Base-by-base conservation (phyloP, 805 yeast genomes). In the Millerago galiae region DNA sequence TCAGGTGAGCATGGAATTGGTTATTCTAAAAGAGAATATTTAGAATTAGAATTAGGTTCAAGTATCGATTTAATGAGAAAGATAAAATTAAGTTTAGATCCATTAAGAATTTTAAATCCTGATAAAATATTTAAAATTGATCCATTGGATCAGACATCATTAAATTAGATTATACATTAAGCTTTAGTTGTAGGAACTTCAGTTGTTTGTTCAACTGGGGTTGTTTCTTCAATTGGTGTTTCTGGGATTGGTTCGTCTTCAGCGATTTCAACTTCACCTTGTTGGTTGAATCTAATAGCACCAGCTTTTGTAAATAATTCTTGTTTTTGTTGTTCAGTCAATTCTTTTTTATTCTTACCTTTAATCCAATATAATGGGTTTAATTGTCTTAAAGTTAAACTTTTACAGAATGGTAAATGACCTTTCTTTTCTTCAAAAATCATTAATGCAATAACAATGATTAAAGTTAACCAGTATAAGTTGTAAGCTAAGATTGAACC, bases 401-500 rank as follows among this genome's bases (percentile, higher is more conserved):
- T 63, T 66, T 77, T 75, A 57, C 64, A 52, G 69, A 82, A 79
- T 62, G 95, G 90, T 64, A 84, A 71, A 62, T 83, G 90, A 17
- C 95, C 96, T 21, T 64, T 65, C 65, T 71, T 85, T 74, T 91
- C 99, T 71, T 87, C 93, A 66, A 57, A 89, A 49, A 81, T 66
- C 88, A 91, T 77, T 52, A 81, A 64, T 14, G 58, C 40, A 35
- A 91, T 58, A 30, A 72, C 64, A 17, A 68, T 47, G 48, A 83
- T 82, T 42, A 88, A 61, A 33, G 66, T 63, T 42, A 90, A 54
- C 99, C 99, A 91, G 72, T 91, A 91, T 49, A 83, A 51, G 68
- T 88, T 89, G 72, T 91, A 91, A 38, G 90, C 77, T 41, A 91
- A 68, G 46, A 91, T 90, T 5, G 96, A 87, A 44, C 97, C 96